Percentiles rank a stretch among this genome's conserved stretches.
phyloP scores from a whole-genome alignment of 192 early-diverging fungal species.

The Chytriomyces sp. region DNA sequence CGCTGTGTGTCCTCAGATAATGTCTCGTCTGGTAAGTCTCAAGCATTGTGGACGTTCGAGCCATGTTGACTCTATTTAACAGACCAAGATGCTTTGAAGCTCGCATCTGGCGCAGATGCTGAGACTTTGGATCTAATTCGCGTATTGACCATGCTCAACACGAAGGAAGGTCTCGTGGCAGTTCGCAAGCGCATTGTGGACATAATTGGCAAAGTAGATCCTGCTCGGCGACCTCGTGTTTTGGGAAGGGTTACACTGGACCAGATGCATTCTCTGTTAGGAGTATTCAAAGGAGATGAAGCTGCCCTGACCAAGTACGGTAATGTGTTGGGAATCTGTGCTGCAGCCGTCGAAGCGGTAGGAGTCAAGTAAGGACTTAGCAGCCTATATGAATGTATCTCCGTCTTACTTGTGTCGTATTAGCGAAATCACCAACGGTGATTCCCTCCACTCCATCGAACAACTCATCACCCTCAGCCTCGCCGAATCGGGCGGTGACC shows the following conservation, averaged over 20 bases:
- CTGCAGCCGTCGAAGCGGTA: conserved; percentile 4
- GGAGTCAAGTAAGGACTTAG: background rate
- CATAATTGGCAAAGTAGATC: conserved; percentile 14
- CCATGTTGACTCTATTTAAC: background rate
- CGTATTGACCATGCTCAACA: conserved; percentile 13
- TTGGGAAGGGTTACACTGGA: conserved; percentile 15
- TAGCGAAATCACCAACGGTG: background rate
- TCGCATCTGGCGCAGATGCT: conserved; percentile 12
- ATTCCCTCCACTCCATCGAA: background rate
- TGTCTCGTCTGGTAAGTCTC: no score
- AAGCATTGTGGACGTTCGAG: background rate
- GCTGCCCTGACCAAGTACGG: background rate
- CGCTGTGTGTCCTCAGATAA: no score
- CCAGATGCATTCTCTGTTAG: conserved; percentile 20
- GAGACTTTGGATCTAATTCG: conserved; percentile 18
- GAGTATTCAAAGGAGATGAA: conserved; percentile 12
- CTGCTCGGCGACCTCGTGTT: background rate
- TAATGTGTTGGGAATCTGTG: background rate
- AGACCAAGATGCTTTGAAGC: background rate
- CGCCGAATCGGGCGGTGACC: background rate
- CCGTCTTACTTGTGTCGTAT: background rate
- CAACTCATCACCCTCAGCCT: background rate
- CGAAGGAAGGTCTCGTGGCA: conserved; percentile 24
- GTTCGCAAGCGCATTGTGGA: conserved; percentile 25
- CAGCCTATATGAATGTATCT: no score